A percentile compares a stretch with the other conserved stretches of the same genome.
Conservation (phyloP, 1,284 basidiomycete genomes). For the Pseudozyma hubeiensis region DNA sequence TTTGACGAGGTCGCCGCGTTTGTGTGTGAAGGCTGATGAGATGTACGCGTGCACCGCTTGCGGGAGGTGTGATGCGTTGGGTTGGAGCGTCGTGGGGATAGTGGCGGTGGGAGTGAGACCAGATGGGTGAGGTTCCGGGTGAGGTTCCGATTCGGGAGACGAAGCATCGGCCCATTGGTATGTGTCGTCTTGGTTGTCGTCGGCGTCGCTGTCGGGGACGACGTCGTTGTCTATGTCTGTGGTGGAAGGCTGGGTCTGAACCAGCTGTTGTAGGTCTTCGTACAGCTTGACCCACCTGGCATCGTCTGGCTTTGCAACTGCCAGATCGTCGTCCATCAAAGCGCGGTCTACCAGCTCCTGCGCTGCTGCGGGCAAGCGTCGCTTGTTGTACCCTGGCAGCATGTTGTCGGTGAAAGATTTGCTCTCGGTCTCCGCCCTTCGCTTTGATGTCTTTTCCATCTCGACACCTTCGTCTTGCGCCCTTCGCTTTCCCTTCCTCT, state of each 20-base stretch:
- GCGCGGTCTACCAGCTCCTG: conserved; percentile 29
- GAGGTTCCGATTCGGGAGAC: no score
- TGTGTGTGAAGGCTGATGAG: conserved; percentile 11
- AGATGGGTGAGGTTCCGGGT: no score
- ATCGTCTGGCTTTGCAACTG: conserved; percentile 16
- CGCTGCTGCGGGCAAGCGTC: conserved; percentile 13
- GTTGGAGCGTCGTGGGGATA: no score
- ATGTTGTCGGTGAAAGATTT: conserved; percentile 6
- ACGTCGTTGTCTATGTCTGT: background rate
- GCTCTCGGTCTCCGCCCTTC: conserved; percentile 4
- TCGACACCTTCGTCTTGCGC: background rate
- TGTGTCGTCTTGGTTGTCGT: background rate
- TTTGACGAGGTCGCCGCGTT: conserved; percentile 1
- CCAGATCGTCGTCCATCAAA: conserved; percentile 21
- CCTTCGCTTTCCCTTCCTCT: background rate
- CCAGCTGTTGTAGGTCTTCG: conserved; percentile 16
- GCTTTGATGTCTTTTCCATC: background rate
- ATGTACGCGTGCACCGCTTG: conserved; percentile 13
- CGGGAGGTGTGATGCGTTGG: background rate
- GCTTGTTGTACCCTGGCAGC: conserved; percentile 16
- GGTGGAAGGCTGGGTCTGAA: background rate
- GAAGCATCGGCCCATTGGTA: conserved; percentile 18
- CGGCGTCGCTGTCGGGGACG: background rate
- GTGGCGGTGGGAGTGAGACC: no score
- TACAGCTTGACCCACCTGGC: conserved; percentile 28